Evolutionary conservation across 1,139 yeast genomes (phyloP), one percentile per base, ranked within the genome.

Genomic region (Lodderomyces elongisporus): DNA sequence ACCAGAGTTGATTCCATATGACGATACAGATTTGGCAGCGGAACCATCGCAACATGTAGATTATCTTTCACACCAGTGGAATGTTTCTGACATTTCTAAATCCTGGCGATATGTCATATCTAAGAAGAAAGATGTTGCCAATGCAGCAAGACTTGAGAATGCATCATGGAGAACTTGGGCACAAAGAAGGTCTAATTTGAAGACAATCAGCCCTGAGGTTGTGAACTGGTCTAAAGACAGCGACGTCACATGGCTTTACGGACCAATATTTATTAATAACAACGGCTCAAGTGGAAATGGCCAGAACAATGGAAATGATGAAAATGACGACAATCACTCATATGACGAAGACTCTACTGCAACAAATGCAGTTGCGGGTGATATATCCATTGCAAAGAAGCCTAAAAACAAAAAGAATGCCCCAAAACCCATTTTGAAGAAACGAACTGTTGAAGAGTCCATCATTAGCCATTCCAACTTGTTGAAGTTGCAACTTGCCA

Each of bases 1-100:
- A 32, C 71, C 69, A 0, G 74, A 69, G 31, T 48, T 68, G 40
- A 51, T 60, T 23, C 85, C 87, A 12, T 88, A 84, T 49, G 98
- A 91, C 58, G 98, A 91, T 58, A 76, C 79, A 18, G 94, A 84
- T 48, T 70, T 89, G 25, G 74, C 74, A 34, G 75, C 76, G 43
- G 94, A 85, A 49, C 96, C 97, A 4, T 75, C 83, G 31, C 74
- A 81, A 34, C 96, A 89, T 52, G 98, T 91, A 12, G 98, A 91
- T 61, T 91, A 91, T 56, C 69, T 91, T 29, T 85, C 96, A 4
- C 96, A 91, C 54, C 75, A 91, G 53, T 91, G 98, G 98, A 87
- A 87, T 49, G 97, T 89, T 45, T 66, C 79, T 4, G 98, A 91
- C 55, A 85, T 91, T 26, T 84, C 95, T 10, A 85, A 85, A 46